Evolutionary conservation across 2,329 filamentous ascomycete genomes (phyloP).

Genomic region (Botrytis sinoallii): DNA sequence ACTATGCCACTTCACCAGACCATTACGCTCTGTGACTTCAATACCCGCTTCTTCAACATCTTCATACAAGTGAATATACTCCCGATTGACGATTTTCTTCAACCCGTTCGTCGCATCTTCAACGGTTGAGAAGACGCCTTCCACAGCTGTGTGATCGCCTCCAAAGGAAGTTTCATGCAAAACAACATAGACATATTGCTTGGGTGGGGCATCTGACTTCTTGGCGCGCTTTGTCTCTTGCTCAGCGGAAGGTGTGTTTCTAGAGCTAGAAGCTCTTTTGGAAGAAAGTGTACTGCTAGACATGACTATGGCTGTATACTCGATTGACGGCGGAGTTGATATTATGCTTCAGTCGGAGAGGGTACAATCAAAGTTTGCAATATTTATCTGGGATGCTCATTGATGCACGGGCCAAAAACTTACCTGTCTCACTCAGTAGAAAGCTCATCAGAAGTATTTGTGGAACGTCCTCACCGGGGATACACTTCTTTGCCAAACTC

Average conservation of each 20-base stretch:
- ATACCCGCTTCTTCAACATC: not conserved
- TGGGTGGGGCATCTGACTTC: not conserved
- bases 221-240: not conserved
- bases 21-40: not conserved
- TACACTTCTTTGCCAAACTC: not conserved
- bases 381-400: not conserved
- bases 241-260: not conserved
- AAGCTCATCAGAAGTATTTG: not conserved
- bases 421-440: not conserved
- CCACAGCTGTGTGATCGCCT: not conserved
- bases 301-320: not conserved
- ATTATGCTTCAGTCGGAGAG: not conserved
- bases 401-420: not conserved
- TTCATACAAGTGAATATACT: not conserved
- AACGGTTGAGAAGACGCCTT: not conserved
- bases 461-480: not conserved
- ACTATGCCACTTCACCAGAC: not conserved
- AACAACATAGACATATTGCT: slow-evolving; percentile 1
- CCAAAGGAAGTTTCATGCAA: not conserved
- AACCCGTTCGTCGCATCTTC: not conserved
- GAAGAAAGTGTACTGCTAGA: not conserved
- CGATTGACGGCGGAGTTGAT: not conserved
- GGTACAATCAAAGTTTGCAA: not conserved
- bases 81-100: not conserved
- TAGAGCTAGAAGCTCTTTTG: not conserved